phyloP scores from a whole-genome alignment of 306 rosid species.

The Vicia faba region DNA sequence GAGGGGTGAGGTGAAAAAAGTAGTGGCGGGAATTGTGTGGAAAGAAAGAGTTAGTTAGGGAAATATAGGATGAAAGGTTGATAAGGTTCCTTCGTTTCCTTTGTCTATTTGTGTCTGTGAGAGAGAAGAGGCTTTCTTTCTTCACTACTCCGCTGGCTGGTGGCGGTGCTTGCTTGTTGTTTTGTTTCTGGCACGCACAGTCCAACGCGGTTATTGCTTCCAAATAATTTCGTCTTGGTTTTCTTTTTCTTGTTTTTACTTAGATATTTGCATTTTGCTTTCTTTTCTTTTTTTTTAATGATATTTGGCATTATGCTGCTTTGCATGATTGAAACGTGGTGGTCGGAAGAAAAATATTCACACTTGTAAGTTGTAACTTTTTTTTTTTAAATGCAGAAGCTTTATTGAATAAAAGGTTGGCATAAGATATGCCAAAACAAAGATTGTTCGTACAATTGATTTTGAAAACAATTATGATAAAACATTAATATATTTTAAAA shows the following conservation, averaged over 20 bases:
- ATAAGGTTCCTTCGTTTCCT: not conserved
- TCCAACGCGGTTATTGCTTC: constrained; percentile 28
- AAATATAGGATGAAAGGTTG: not conserved
- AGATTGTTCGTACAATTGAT: too few species aligned
- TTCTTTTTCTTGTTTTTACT: not conserved
- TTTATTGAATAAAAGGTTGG: too few species aligned
- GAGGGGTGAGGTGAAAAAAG: not conserved
- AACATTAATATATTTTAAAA: too few species aligned
- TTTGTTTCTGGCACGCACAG: not conserved
- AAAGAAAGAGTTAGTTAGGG: not conserved
- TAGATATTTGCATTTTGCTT: too few species aligned
- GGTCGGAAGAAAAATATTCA: too few species aligned
- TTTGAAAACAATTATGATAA: too few species aligned
- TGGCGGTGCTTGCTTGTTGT: not conserved
- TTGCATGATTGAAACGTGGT: too few species aligned
- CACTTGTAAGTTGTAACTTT: too few species aligned
- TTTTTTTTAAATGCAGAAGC: too few species aligned
- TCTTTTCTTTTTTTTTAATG: too few species aligned
- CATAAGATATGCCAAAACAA: too few species aligned
- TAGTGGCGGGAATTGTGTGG: constrained; percentile 12
- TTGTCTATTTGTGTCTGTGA: not conserved
- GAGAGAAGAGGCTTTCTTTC: not conserved
- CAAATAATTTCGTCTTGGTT: not conserved
- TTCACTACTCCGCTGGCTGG: not conserved
- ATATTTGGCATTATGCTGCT: too few species aligned